Evolutionary conservation across 1,139 yeast species (phyloP), one percentile per base, ranked within the genome.

Genomic region (Sugiyamaella novakii): DNA sequence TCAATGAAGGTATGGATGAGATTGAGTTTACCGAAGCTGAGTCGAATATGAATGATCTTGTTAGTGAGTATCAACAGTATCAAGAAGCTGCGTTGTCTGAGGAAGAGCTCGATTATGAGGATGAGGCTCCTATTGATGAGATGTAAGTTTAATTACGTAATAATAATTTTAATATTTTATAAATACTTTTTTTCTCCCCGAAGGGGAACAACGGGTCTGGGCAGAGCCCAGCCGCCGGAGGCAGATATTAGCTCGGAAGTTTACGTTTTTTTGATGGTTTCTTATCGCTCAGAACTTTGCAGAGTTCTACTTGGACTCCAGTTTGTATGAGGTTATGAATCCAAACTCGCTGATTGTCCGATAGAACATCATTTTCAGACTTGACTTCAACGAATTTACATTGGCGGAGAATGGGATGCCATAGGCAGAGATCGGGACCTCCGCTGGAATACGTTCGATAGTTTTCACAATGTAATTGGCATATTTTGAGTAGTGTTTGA

Each of bases 1-100:
- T 94, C 18, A 80, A 84, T 58, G 96, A 88, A 72, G 96, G 96
- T 73, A 88, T 88, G 96, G 96, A 88, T 66, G 94, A 84, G 71
- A 79, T 83, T 77, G 96, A 88, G 74, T 88, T 88, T 70, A 81
- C 89, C 55, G 96, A 88, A 73, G 96, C 96, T 47, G 88, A 76
- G 65, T 75, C 81, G 48, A 87, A 88, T 70, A 83, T 88, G 89
- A 81, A 80, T 62, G 96, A 88, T 71, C 77, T 88, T 67, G 89
- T 88, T 52, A 80, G 83, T 64, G 96, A 88, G 71, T 87, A 87
- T 70, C 94, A 87, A 74, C 96, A 88, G 74, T 87, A 88, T 75
- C 95, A 87, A 76, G 92, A 84, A 59, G 92, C 88, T 37, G 77
- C 81, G 53, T 78, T 83, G 55, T 85, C 82, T 53, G 94, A 86